phyloP scores from a whole-genome alignment of 2,329 filamentous ascomycete genomes.

The Annulohypoxylon truncatum region DNA sequence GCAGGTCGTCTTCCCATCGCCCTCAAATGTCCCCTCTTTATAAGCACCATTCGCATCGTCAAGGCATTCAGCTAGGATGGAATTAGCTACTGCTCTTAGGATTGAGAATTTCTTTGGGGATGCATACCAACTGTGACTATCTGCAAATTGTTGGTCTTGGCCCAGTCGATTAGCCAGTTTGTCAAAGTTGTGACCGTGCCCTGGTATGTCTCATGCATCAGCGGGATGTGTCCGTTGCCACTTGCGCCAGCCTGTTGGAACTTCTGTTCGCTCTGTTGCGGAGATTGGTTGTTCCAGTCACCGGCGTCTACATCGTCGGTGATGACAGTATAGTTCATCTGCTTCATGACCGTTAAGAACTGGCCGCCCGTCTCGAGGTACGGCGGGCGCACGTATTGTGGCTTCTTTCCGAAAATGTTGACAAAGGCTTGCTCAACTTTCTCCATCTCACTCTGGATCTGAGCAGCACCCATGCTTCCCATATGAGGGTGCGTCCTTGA shows the following conservation, averaged over 20 bases:
- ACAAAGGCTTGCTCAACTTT: constrained; percentile 62
- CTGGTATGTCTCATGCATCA: constrained; percentile 67
- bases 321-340: constrained; percentile 68
- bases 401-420: constrained; percentile 62
- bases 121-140: constrained; percentile 63
- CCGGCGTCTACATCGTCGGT: constrained; percentile 71
- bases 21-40: constrained; percentile 54
- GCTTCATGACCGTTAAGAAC: constrained; percentile 56
- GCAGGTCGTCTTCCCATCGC: constrained; percentile 51
- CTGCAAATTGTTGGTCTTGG: constrained; percentile 59
- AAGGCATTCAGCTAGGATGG: constrained; percentile 55
- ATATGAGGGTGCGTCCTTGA: constrained; percentile 59
- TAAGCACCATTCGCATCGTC: constrained; percentile 56
- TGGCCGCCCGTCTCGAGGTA: constrained; percentile 61
- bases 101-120: background rate
- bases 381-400: constrained; percentile 62
- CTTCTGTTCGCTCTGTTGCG: constrained; percentile 63
- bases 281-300: constrained; percentile 67
- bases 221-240: constrained; percentile 64
- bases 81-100: constrained; percentile 16
- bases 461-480: constrained; percentile 52
- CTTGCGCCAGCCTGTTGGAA: constrained; percentile 59
- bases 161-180: constrained; percentile 63
- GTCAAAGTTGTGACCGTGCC: constrained; percentile 62
- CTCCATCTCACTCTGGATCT: constrained; percentile 61